Percentiles rank a stretch among this genome's conserved stretches.
These are phyloP conservation scores for Thraustochytrium sp. DNA, from an alignment of 352 stramenopile species.

Conservation along the genomic window DNA sequence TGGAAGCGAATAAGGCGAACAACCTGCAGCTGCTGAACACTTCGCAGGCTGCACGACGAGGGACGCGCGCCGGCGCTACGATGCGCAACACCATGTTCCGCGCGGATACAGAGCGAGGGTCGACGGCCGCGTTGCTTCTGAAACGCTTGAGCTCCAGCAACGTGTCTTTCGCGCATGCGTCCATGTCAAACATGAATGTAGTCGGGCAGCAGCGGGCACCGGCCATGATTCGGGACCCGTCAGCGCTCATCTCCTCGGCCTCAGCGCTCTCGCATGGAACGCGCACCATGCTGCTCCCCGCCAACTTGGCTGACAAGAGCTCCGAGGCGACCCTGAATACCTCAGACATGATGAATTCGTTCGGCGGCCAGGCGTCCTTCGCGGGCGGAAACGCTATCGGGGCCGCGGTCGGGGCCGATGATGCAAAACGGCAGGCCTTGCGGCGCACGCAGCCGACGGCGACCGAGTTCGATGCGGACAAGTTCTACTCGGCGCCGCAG, in stretches of 20 bases:
- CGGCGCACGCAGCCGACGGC: background rate
- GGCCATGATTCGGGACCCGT: background rate
- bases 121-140: background rate
- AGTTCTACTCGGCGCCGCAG: background rate
- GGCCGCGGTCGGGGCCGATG: too few species aligned
- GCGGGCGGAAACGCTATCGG: too few species aligned
- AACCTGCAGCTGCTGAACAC: background rate
- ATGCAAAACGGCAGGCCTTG: background rate
- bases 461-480: background rate
- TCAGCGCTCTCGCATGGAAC: background rate
- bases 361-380: too few species aligned
- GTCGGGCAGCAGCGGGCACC: background rate
- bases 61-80: too few species aligned
- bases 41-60: too few species aligned
- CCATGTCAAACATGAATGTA: background rate
- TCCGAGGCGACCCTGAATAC: too few species aligned
- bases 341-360: too few species aligned
- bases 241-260: background rate
- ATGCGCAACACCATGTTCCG: background rate
- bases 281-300: too few species aligned
- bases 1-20: constrained; percentile 3
- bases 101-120: background rate
- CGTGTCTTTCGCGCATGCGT: background rate
- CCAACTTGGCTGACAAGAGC: too few species aligned
- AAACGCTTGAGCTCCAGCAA: background rate